These are phyloP conservation scores for Fusarium miscanthi DNA, from an alignment of 2,329 filamentous ascomycete species.

Conservation along the genomic window DNA sequence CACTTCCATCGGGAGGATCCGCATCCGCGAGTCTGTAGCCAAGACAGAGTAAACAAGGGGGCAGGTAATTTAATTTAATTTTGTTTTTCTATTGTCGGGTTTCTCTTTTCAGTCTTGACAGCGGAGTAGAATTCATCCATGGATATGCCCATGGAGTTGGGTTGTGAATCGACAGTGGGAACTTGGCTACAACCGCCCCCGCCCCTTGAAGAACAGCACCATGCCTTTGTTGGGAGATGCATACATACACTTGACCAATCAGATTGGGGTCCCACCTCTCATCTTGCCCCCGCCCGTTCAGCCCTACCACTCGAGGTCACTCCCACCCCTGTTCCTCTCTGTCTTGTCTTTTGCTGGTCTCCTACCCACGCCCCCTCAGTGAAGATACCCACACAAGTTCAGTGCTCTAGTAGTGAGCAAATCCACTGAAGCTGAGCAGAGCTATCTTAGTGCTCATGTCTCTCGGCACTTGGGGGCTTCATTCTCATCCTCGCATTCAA, in stretches of 20 bases:
- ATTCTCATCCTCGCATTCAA: background rate
- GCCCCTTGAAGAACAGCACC: background rate
- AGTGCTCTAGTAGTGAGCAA: background rate
- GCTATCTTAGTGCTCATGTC: background rate
- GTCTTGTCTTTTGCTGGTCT: background rate
- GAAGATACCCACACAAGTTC: slow-evolving; percentile 18
- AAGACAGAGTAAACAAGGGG: slow-evolving; percentile 7
- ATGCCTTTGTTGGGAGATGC: slow-evolving; percentile 14
- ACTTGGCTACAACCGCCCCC: background rate
- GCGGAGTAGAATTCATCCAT: slow-evolving; percentile 1
- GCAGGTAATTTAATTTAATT: background rate
- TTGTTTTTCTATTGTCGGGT: background rate
- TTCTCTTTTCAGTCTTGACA: background rate
- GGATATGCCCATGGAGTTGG: slow-evolving; percentile 17
- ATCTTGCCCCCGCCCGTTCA: slow-evolving; percentile 42
- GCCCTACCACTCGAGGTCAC: slow-evolving; percentile 34
- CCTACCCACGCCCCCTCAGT: slow-evolving; percentile 20
- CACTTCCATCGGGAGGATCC: slow-evolving; percentile 22
- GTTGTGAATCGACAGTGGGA: slow-evolving; percentile 10
- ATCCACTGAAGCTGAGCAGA: background rate
- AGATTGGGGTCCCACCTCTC: slow-evolving; percentile 6
- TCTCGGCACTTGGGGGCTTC: background rate
- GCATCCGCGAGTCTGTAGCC: slow-evolving; percentile 11
- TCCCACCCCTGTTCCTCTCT: background rate
- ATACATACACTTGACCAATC: slow-evolving; percentile 21